Base-by-base conservation (phyloP, 768 basidiomycete genomes). In the Collybia sordida region DNA sequence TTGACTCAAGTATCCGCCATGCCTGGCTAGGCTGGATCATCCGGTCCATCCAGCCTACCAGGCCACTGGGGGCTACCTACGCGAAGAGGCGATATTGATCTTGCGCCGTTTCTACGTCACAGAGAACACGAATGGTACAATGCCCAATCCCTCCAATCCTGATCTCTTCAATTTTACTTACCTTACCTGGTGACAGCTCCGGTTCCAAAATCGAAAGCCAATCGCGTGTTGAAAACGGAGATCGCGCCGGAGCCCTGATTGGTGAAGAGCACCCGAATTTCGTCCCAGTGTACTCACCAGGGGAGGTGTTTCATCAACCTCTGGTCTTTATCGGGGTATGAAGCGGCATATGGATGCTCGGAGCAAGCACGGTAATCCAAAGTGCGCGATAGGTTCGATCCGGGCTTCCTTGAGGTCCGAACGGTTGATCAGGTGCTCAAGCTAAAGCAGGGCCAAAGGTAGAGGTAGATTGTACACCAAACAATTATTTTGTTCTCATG, bases 51-150 rank as follows among this genome's bases (percentile, higher is more conserved):
- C 86, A 2, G 65, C 82, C 1, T 98, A 93, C 66, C 66, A 67
- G 23, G 91, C 93, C 3, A 77, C 69, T 18, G 88, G 89, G 17
- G 92, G 91, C 5, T 90, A 85, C 62, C 74, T 78, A 56, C 75
- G 91, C 19, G 88, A 93, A 61, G 89, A 91, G 52, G 89, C 92
- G 2, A 94, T 95, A 60, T 81, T 94, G 81, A 76, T 92, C 25
- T 66, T 94, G 12, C 83, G 93, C 5, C 80, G 87, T 25, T 94
- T 95, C 70, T 96, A 94, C 70, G 80, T 98, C 60, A 94, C 92
- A 0, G 93, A 97, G 64, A 98, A 99, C 65, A 74, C 76, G 6
- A 93, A 95, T 60, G 96, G 96, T 94, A 52, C 36, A 59, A 40
- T 31, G 34, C 41, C 27, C 27, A 22, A 14, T 43, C 37, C 11